Conservation (phyloP, 2,329 filamentous ascomycete genomes). For the Aspergillus glaucus region DNA sequence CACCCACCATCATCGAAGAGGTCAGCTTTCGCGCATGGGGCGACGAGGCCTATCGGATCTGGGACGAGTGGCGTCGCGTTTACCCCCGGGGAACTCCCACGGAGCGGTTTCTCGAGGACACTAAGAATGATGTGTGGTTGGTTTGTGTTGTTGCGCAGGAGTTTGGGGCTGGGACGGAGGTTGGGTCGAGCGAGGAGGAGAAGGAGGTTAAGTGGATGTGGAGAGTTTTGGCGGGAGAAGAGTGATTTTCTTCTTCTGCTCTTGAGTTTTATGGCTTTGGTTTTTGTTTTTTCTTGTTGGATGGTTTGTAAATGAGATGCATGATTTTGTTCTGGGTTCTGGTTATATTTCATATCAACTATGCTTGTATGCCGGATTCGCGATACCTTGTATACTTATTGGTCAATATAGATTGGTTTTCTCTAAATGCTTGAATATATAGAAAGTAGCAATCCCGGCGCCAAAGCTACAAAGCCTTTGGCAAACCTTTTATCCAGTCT, state of each 20-base stretch:
- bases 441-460: not conserved
- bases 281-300: not conserved
- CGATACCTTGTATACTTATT: not conserved
- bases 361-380: not conserved
- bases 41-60: slow-evolving; percentile 94
- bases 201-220: slow-evolving; percentile 36
- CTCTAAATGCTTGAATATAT: not conserved
- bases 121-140: slow-evolving; percentile 70
- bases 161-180: slow-evolving; percentile 37
- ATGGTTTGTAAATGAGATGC: not conserved
- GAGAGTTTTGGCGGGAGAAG: slow-evolving; percentile 29
- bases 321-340: not conserved
- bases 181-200: slow-evolving; percentile 33
- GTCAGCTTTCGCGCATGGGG: slow-evolving; percentile 90
- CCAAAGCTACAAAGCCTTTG: not conserved
- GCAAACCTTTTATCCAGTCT: not conserved
- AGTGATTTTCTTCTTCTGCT: slow-evolving; percentile 2
- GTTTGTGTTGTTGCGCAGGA: slow-evolving; percentile 61
- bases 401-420: no score
- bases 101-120: slow-evolving; percentile 61
- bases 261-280: slow-evolving; percentile 8
- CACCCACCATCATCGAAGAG: slow-evolving; percentile 92
- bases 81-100: slow-evolving; percentile 70
- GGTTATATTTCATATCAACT: not conserved
- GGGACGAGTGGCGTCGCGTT: slow-evolving; percentile 85